A percentile compares a stretch with the other conserved stretches of the same genome.
These are phyloP conservation scores for Spongispora temasekensis DNA, from an alignment of 1,284 basidiomycete species.

Conservation along the genomic window DNA sequence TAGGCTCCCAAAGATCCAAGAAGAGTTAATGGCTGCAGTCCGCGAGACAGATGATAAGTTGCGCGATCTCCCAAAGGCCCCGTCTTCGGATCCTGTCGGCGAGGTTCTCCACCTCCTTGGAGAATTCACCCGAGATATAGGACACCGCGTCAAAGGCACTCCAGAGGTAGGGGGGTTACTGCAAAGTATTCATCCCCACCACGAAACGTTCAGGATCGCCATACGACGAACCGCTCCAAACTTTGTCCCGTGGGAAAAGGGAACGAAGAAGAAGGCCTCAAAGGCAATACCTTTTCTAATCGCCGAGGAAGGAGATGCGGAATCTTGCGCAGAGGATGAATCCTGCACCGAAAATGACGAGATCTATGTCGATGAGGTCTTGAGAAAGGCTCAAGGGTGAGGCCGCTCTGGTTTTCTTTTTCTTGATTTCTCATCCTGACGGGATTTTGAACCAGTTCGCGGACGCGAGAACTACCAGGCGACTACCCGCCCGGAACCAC, in stretches of 20 bases:
- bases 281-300: conserved; percentile 43
- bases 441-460: conserved; percentile 46
- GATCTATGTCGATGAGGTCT: conserved; percentile 62
- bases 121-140: conserved; percentile 47
- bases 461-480: conserved; percentile 67
- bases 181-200: conserved; percentile 53
- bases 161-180: conserved; percentile 51
- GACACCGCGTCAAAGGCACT: conserved; percentile 50
- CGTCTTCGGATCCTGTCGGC: conserved; percentile 53
- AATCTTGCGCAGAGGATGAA: conserved; percentile 25
- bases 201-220: conserved; percentile 45
- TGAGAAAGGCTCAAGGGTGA: conserved; percentile 48
- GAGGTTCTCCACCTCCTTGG: conserved; percentile 54
- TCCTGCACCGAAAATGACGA: not conserved
- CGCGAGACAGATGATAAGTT: conserved; percentile 39
- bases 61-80: conserved; percentile 51
- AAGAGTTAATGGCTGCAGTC: conserved; percentile 49
- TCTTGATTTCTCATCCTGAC: not conserved
- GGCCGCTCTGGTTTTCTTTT: not conserved
- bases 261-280: conserved; percentile 5
- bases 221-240: conserved; percentile 57
- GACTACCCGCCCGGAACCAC: conserved; percentile 66
- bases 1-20: conserved; percentile 65
- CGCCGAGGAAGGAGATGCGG: conserved; percentile 36
- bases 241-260: conserved; percentile 40